These are phyloP conservation scores for Diaporthe capsici DNA, from an alignment of 2,329 filamentous ascomycete species.

Conservation along the genomic window DNA sequence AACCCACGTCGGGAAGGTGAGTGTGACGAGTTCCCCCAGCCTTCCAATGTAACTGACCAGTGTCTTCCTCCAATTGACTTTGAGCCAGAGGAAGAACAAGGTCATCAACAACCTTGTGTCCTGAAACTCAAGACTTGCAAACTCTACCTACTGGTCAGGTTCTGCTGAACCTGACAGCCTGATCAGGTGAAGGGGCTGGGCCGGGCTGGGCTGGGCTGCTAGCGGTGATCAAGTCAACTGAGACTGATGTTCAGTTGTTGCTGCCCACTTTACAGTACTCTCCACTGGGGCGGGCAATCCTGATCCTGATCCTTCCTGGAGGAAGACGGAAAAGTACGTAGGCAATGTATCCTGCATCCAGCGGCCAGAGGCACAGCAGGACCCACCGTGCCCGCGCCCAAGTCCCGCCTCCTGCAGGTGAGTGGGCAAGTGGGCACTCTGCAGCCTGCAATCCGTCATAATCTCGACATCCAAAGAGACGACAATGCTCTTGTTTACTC, in stretches of 20 bases:
- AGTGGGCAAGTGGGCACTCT: constrained; percentile 15
- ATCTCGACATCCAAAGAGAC: not conserved
- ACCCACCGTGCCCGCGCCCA: constrained; percentile 16
- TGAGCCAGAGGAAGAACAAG: not conserved
- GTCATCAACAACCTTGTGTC: not conserved
- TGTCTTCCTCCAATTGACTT: constrained; percentile 9
- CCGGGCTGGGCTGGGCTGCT: not conserved
- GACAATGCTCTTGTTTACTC: constrained; percentile 21
- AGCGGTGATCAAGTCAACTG: not conserved
- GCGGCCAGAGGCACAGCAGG: constrained; percentile 3
- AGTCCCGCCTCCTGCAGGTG: constrained; percentile 30
- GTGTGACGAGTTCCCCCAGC: constrained; percentile 4
- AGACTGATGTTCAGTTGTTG: not conserved
- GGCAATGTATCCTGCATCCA: not conserved
- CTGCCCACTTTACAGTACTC: not conserved
- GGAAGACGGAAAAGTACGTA: constrained; percentile 13
- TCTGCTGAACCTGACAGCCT: not conserved
- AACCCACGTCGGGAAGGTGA: not conserved
- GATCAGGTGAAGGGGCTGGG: not conserved
- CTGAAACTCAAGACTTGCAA: not conserved
- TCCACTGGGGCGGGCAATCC: constrained; percentile 1
- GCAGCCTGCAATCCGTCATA: constrained; percentile 28
- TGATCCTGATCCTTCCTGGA: constrained; percentile 29
- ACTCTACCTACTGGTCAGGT: not conserved
- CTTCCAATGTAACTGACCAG: not conserved